Evolutionary conservation across 257 asterid genomes (phyloP), one percentile per base, ranked within the genome.

Genomic region (Striga asiatica): DNA sequence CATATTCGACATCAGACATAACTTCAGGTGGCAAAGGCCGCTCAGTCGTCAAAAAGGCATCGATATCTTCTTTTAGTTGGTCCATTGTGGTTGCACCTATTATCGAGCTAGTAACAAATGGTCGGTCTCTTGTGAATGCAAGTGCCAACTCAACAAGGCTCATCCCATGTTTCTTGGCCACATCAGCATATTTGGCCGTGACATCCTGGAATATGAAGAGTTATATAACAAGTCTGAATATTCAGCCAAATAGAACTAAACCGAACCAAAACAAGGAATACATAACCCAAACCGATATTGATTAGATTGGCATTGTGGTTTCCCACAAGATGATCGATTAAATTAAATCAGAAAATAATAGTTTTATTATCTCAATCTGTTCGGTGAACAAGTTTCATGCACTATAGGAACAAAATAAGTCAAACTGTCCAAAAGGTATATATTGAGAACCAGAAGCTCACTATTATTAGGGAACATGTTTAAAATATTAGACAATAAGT

Each of bases 131-230:
- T 7, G 73, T 78, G 58, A 85, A 89, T 38, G 75, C 93, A 46
- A 86, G 95, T 20, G 98, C 91, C 58, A 89, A 62, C 84, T 86
- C 80, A 25, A 81, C 86, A 2, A 63, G 82, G 22, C 76, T 73
- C 49, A 89, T 66, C 25, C 91, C 98, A 21, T 89, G 84, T 61
- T 78, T 81, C 76, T 83, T 74, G 66, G 95, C 98, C 74, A 86
- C 78, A 58, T 81, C 81, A 18, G 56, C 7, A 23, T 89, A 89
- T 72, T 70, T 54, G 48, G 55, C 47, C 1, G 98, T 83, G 53
- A 79, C 95, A 71, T 86, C 96, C 98, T 89, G 81, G 48, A 51
- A 72, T 45, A 56, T 41, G 59, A 35, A 62, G 17, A 54, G n/a
- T n/a, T n/a, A n/a, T n/a, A n/a, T n/a, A n/a, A n/a, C n/a, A n/a